Evolutionary conservation across 1,284 basidiomycete genomes (phyloP).

Genomic region (Takashimella koratensis): DNA sequence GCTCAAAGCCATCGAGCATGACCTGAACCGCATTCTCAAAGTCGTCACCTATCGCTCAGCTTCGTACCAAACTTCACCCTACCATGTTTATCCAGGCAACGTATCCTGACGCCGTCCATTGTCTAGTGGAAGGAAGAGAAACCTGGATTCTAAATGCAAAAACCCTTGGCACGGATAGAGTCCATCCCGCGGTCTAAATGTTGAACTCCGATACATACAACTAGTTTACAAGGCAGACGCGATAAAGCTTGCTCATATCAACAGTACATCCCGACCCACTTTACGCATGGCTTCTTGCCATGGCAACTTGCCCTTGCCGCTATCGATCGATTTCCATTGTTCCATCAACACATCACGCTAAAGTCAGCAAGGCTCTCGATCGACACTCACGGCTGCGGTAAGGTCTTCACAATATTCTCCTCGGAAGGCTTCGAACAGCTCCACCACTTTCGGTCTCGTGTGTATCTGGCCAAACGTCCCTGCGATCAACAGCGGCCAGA

Average conservation of each 20-base stretch:
- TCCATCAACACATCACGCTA: conserved; percentile 25
- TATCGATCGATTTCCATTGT: conserved; percentile 28
- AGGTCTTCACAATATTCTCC: conserved; percentile 35
- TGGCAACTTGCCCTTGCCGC: conserved; percentile 18
- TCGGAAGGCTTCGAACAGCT: conserved; percentile 25
- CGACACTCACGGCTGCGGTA: conserved; percentile 30
- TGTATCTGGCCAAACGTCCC: conserved; percentile 17
- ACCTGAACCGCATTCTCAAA: background rate
- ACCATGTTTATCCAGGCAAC: too few species aligned
- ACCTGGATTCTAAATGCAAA: too few species aligned
- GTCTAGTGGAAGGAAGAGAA: too few species aligned
- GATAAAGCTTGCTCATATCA: too few species aligned
- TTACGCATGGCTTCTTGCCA: conserved; percentile 27
- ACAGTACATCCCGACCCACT: conserved; percentile 19
- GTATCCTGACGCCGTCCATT: too few species aligned
- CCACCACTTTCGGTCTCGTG: conserved; percentile 17
- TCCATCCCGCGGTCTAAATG: too few species aligned
- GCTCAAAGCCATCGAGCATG: background rate
- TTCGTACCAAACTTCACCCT: too few species aligned
- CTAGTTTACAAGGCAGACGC: too few species aligned
- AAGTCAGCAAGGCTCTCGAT: background rate
- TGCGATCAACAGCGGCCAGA: conserved; percentile 36
- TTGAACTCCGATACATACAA: too few species aligned
- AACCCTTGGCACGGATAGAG: too few species aligned
- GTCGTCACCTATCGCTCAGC: background rate